These are phyloP conservation scores for Entomortierella lignicola DNA, from an alignment of 192 early-diverging fungal genomes.

Conservation along the genomic window DNA sequence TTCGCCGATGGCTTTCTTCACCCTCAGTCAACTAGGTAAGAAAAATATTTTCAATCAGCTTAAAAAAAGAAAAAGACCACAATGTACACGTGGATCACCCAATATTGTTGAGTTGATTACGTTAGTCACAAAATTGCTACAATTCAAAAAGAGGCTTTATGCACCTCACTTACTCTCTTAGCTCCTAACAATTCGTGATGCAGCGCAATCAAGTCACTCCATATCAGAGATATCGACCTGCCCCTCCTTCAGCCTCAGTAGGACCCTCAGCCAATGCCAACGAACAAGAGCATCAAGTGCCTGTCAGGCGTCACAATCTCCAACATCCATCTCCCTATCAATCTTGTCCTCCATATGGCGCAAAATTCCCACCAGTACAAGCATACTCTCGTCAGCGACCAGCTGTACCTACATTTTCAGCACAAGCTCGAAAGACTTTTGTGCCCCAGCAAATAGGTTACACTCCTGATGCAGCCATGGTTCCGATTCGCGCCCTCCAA, in stretches of 20 bases:
- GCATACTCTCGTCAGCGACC: neutral
- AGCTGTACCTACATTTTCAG: constrained; percentile 14
- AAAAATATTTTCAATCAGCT: no score
- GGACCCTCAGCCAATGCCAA: neutral
- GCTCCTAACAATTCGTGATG: constrained; percentile 2
- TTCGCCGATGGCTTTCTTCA: no score
- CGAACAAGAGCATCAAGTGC: neutral
- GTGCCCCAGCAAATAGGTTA: constrained; percentile 15
- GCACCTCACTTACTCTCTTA: no score
- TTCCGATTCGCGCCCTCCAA: constrained; percentile 28
- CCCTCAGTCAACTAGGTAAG: no score
- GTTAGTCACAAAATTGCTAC: no score
- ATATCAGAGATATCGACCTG: neutral
- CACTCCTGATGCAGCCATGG: constrained; percentile 27
- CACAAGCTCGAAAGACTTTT: constrained; percentile 30
- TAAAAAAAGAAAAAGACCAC: no score
- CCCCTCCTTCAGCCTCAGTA: neutral
- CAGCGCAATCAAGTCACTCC: constrained; percentile 4
- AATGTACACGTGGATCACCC: no score
- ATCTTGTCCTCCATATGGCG: neutral
- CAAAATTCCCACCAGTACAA: neutral
- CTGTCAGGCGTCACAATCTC: neutral
- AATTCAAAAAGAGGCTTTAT: no score
- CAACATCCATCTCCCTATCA: neutral
- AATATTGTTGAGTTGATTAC: no score